phyloP scores from a whole-genome alignment of 495 filamentous ascomycete genomes.

The Aspergillus steynii region DNA sequence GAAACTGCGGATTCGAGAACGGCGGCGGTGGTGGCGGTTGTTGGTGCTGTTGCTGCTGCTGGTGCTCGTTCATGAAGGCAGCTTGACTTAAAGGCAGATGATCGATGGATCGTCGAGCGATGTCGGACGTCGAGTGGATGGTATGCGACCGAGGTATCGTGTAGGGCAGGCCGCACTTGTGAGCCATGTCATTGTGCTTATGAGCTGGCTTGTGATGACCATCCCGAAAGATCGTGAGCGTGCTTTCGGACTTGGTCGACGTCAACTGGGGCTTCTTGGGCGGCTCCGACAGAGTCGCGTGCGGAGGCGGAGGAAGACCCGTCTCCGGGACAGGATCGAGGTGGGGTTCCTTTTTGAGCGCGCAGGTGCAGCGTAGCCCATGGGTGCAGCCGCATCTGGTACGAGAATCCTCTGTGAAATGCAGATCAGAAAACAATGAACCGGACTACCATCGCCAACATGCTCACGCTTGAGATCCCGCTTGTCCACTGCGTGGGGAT shows the following conservation, averaged over 20 bases:
- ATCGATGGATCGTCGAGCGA: slow-evolving; percentile 69
- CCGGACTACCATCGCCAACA: slow-evolving; percentile 35
- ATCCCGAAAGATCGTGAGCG: slow-evolving; percentile 83
- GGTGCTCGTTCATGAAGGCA: slow-evolving; percentile 37
- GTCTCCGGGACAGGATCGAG: slow-evolving; percentile 73
- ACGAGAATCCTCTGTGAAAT: slow-evolving; percentile 59
- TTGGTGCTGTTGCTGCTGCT: neutral
- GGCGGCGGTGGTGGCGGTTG: slow-evolving; percentile 1
- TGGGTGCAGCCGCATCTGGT: slow-evolving; percentile 82
- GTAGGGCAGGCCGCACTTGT: slow-evolving; percentile 81
- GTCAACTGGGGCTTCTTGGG: slow-evolving; percentile 69
- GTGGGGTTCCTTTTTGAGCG: slow-evolving; percentile 82
- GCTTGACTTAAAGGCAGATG: slow-evolving; percentile 56
- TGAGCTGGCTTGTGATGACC: slow-evolving; percentile 93
- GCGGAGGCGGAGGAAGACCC: slow-evolving; percentile 45
- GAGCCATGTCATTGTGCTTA: slow-evolving; percentile 82
- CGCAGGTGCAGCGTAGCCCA: slow-evolving; percentile 89
- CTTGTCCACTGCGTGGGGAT: slow-evolving; percentile 56
- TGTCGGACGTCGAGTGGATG: slow-evolving; percentile 58
- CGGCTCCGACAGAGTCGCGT: slow-evolving; percentile 48
- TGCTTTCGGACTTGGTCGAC: slow-evolving; percentile 79
- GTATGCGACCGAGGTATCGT: slow-evolving; percentile 73
- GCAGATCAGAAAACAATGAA: slow-evolving; percentile 39
- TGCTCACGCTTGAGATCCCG: slow-evolving; percentile 63
- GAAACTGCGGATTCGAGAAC: slow-evolving; percentile 34